These are phyloP conservation scores for Globisporangium polare DNA, from an alignment of 352 stramenopile genomes.

Conservation along the genomic window DNA sequence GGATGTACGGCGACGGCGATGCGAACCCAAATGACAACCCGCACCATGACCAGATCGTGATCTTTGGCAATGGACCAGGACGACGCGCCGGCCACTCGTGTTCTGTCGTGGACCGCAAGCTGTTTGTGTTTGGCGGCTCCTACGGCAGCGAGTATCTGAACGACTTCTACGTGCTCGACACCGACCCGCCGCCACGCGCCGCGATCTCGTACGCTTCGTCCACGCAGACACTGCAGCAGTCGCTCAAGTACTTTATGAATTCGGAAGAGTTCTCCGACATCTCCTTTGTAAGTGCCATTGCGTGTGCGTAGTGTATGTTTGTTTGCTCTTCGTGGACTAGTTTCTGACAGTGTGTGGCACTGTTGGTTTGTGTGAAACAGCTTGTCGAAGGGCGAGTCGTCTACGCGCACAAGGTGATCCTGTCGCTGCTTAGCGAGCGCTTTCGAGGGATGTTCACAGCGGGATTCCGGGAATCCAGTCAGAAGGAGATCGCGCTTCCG, in stretches of 20 bases:
- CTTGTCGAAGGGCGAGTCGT: slow-evolving; percentile 91
- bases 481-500: slow-evolving; percentile 85
- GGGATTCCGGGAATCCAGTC: slow-evolving; percentile 86
- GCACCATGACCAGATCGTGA: slow-evolving; percentile 68
- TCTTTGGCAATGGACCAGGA: slow-evolving; percentile 85
- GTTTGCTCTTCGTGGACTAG: neutral
- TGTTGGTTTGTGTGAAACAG: slow-evolving; percentile 14
- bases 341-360: neutral
- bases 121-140: slow-evolving; percentile 94
- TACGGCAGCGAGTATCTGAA: slow-evolving; percentile 92
- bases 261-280: slow-evolving; percentile 94
- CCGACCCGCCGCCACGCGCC: slow-evolving; percentile 85
- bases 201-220: slow-evolving; percentile 79
- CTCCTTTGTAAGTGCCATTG: slow-evolving; percentile 74
- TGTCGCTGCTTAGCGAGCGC: slow-evolving; percentile 90
- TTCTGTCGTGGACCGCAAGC: slow-evolving; percentile 89
- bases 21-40: slow-evolving; percentile 71
- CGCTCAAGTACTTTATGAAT: slow-evolving; percentile 90
- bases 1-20: slow-evolving; percentile 23
- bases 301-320: neutral
- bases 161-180: slow-evolving; percentile 95
- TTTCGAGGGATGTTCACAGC: slow-evolving; percentile 95
- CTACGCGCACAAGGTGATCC: slow-evolving; percentile 92
- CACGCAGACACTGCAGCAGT: slow-evolving; percentile 54
- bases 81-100: slow-evolving; percentile 92